Evolutionary conservation across 768 basidiomycete species (phyloP).

Genomic region (Lentinus brumalis): DNA sequence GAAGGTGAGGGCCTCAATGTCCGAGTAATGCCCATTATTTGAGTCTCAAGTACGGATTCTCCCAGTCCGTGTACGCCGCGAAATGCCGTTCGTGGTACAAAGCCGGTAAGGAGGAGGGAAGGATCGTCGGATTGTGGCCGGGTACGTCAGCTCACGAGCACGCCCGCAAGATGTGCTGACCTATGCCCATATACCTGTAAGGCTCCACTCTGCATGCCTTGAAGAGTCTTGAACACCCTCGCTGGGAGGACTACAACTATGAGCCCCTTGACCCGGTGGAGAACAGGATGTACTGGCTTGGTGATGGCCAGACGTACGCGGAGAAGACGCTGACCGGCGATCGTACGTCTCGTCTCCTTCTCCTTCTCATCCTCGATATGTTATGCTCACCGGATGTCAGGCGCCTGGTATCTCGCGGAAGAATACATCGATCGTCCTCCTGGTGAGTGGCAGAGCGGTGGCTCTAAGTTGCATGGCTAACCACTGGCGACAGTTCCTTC

Average conservation of each 20-base stretch:
- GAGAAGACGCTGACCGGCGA: constrained; percentile 45
- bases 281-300: constrained; percentile 60
- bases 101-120: constrained; percentile 54
- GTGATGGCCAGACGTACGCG: constrained; percentile 54
- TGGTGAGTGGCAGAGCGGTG: constrained; percentile 29
- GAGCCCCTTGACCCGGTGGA: constrained; percentile 44
- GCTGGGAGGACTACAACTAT: constrained; percentile 65
- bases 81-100: constrained; percentile 68
- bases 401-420: constrained; percentile 48
- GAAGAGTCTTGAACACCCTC: constrained; percentile 46
- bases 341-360: constrained; percentile 6
- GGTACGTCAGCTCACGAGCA: constrained; percentile 34
- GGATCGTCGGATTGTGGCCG: constrained; percentile 61
- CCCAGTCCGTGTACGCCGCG: constrained; percentile 56
- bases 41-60: too few species aligned
- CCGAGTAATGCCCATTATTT: too few species aligned
- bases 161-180: background rate
- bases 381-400: constrained; percentile 28
- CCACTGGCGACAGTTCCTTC: too few species aligned
- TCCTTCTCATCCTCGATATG: background rate
- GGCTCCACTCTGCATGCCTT: constrained; percentile 30
- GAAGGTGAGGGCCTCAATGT: constrained; percentile 31
- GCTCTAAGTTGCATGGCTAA: too few species aligned
- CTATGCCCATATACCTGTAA: constrained; percentile 49
- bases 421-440: constrained; percentile 46